Base-by-base conservation (phyloP, 2,329 filamentous ascomycete species). In the Trichoderma harzianum region DNA sequence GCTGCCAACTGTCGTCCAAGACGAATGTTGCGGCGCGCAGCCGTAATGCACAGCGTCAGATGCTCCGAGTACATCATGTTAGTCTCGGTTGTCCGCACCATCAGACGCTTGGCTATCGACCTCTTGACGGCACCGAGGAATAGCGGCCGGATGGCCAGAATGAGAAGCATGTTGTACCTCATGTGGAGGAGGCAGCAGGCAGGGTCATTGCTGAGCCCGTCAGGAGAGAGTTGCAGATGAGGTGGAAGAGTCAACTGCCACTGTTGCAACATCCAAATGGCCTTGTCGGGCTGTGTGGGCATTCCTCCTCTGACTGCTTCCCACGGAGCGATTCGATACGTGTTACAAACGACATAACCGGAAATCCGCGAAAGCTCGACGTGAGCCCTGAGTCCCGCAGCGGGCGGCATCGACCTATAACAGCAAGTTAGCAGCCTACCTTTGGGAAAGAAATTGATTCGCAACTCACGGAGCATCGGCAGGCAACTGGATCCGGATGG, bases 81-180 rank as follows among this genome's bases (percentile, higher is more conserved):
- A 7, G 75, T 71, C 18, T 75, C 74, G 12, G 75, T 70, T 5
- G 69, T 61, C 10, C 77, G 79, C 34, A 76, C 77, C 70, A 81
- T 77, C 18, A 82, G 78, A 32, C 81, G 79, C 72, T 83, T 83
- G 26, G 82, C 83, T 21, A 86, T 82, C 12, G 82, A 81, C 70
- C 82, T 85, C 75, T 85, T 85, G 30, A 86, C 84, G 2, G 84
- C 81, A 7, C 81, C 78, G 58, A 87, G 82, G 74, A 87, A 84
- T 18, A 85, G 79, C 3, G 86, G 85, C 0, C 86, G 83, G 32
- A 85, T 79, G 12, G 84, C 80, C 16, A 87, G 78, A 61, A 87
- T 83, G n/a, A 85, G 73, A 18, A 87, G 82, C 82, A 87, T 78
- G 73, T 87, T 86, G 75, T 84, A 83, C 67, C 79, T 78, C 85